phyloP scores from a whole-genome alignment of 768 basidiomycete genomes.

The Russula sp. region DNA sequence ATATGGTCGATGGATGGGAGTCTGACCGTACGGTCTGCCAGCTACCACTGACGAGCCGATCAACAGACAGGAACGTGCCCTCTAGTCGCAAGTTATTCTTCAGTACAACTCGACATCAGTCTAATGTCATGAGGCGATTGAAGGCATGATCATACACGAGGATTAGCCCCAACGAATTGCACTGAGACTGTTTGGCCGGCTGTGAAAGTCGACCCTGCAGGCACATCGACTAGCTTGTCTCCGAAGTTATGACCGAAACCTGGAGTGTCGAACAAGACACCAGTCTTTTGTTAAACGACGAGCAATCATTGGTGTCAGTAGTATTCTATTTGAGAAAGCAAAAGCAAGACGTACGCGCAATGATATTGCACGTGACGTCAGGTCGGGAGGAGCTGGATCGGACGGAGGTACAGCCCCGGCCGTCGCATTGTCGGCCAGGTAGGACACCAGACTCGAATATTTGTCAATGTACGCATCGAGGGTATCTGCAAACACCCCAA shows the following conservation, averaged over 20 bases:
- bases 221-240: constrained; percentile 55
- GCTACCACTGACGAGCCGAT: constrained; percentile 45
- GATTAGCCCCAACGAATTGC: constrained; percentile 73
- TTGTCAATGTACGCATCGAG: constrained; percentile 80
- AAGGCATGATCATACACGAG: constrained; percentile 48
- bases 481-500: constrained; percentile 46
- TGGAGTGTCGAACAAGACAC: constrained; percentile 58
- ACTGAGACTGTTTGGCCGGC: constrained; percentile 58
- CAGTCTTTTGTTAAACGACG: constrained; percentile 41
- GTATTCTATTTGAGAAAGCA: background rate
- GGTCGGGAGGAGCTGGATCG: constrained; percentile 62
- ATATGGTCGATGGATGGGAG: constrained; percentile 75
- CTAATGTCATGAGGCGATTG: background rate
- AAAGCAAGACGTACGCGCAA: constrained; percentile 46
- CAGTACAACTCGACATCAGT: constrained; percentile 3
- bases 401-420: constrained; percentile 48
- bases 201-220: constrained; percentile 45
- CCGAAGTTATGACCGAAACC: constrained; percentile 61
- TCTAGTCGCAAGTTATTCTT: constrained; percentile 79
- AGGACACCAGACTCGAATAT: constrained; percentile 63
- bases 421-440: constrained; percentile 49
- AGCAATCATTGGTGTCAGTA: background rate
- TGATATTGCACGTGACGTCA: constrained; percentile 64
- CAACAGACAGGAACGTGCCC: constrained; percentile 67
- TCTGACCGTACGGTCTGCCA: constrained; percentile 67